Evolutionary conservation across 1,139 yeast species (phyloP).

Genomic region (Saccharomycopsis hybrid): DNA sequence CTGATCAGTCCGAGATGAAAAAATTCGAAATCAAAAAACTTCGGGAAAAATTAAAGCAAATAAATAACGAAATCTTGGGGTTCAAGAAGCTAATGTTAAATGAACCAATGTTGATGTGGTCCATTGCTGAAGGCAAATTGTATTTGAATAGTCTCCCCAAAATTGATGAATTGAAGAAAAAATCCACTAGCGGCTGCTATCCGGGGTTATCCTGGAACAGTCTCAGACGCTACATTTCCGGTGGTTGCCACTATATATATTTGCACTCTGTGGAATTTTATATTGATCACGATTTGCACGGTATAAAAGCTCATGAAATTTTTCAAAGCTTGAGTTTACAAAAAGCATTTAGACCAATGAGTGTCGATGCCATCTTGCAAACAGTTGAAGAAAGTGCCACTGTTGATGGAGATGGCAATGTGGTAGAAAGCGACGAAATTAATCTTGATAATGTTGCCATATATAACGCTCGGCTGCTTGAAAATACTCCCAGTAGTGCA

Average conservation of each 20-base stretch:
- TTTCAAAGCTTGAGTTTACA: constrained; percentile 9
- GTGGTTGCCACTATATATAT: constrained; percentile 20
- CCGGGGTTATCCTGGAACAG: constrained; percentile 20
- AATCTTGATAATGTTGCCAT: constrained; percentile 10
- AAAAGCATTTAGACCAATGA: constrained; percentile 10
- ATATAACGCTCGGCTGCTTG: not conserved
- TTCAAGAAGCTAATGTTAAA: constrained; percentile 16
- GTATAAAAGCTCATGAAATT: constrained; percentile 5
- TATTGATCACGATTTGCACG: constrained; percentile 8
- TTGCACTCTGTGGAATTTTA: constrained; percentile 18
- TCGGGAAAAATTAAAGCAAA: constrained; percentile 20
- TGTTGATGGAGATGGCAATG: constrained; percentile 10
- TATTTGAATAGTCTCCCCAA: constrained; percentile 15
- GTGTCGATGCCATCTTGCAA: constrained; percentile 5
- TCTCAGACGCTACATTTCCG: constrained; percentile 18
- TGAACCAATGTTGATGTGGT: constrained; percentile 15
- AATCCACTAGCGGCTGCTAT: constrained; percentile 8
- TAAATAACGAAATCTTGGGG: constrained; percentile 20
- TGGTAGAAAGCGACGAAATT: constrained; percentile 13
- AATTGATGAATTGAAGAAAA: constrained; percentile 16
- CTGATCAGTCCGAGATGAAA: constrained; percentile 19
- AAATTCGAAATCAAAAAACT: constrained; percentile 21
- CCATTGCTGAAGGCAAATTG: constrained; percentile 18
- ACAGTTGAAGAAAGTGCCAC: not conserved
- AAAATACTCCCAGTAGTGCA: not conserved